Conservation (phyloP, 345 rosid genomes). For the Eucalyptus lansdowneana region DNA sequence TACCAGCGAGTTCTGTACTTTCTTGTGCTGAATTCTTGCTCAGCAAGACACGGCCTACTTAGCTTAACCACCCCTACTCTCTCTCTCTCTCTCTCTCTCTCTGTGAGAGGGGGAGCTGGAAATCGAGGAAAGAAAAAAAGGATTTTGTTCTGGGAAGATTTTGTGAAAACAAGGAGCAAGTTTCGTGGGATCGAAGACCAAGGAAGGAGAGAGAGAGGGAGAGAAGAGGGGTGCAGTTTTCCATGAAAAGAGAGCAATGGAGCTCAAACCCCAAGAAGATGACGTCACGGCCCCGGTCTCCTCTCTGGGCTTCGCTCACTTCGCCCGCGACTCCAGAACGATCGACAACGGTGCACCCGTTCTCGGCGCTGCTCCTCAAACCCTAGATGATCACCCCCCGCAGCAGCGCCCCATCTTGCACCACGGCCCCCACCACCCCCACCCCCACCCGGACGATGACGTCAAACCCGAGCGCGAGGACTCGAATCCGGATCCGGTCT, state of each 20-base stretch:
- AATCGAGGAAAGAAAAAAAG: neutral
- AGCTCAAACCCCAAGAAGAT: neutral
- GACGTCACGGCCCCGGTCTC: neutral
- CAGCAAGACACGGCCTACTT: neutral
- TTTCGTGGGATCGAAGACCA: neutral
- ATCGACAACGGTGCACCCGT: neutral
- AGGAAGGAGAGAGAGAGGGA: neutral
- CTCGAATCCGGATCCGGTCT: conserved; percentile 3
- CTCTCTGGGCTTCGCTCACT: neutral
- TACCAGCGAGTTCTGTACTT: neutral
- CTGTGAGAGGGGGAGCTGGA: neutral
- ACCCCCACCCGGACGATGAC: neutral
- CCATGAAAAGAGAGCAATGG: neutral
- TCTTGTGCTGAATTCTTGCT: neutral
- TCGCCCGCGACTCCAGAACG: neutral
- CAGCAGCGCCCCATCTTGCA: neutral
- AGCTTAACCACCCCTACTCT: neutral
- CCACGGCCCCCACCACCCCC: neutral
- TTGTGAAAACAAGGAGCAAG: neutral
- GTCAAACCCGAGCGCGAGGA: conserved; percentile 23
- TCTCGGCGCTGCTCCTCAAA: conserved; percentile 22
- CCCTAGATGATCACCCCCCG: conserved; percentile 49
- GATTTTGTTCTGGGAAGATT: neutral
- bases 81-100: neutral
- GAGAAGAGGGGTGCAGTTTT: neutral